A percentile compares a stretch with the other conserved stretches of the same genome.
Evolutionary conservation across 2,329 filamentous ascomycete species (phyloP).

Genomic region (Diaporthe ilicicola): DNA sequence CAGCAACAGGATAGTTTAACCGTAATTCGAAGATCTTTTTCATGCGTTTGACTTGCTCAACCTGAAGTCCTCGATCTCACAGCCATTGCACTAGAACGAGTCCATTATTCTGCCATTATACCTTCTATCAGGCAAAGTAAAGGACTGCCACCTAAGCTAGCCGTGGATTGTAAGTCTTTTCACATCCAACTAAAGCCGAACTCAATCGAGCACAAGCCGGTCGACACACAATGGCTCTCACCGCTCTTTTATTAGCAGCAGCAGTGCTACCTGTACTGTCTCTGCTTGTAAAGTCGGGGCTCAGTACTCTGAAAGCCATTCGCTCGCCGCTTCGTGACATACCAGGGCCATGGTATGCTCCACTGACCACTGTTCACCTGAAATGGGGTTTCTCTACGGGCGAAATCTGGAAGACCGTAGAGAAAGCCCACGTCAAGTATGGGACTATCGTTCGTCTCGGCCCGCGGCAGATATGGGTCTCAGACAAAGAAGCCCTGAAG

Average conservation of each 20-base stretch:
- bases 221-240: neutral
- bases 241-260: neutral
- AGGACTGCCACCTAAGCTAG: neutral
- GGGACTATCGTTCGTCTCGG: constrained; percentile 49
- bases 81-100: neutral
- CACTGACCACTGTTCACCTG: constrained; percentile 1
- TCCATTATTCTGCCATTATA: neutral
- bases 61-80: neutral
- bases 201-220: neutral
- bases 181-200: too few relatives aligned
- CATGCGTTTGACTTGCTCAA: too few relatives aligned
- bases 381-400: constrained; percentile 11
- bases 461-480: constrained; percentile 49
- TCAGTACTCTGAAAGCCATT: constrained; percentile 1
- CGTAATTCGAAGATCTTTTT: neutral
- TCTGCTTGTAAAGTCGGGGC: neutral
- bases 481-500: constrained; percentile 31
- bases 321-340: constrained; percentile 5
- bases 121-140: neutral
- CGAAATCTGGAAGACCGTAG: constrained; percentile 14
- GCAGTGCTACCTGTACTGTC: neutral
- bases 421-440: constrained; percentile 40
- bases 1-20: neutral
- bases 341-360: constrained; percentile 6
- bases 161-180: neutral